Conservation (phyloP, 305 asterid genomes). For the Solanum hybrid region DNA sequence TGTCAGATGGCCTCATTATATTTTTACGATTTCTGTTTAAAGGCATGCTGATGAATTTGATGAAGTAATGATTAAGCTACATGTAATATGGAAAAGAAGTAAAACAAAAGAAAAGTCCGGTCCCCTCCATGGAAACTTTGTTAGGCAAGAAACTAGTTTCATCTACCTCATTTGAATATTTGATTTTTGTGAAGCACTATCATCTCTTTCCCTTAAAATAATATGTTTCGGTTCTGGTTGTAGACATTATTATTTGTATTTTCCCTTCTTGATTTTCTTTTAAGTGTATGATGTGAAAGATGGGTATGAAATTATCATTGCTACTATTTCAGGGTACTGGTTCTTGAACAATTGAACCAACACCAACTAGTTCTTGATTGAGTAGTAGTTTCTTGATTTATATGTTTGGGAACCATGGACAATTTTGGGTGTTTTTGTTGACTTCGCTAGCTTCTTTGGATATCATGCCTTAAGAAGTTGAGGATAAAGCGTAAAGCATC, state of each 20-base stretch:
- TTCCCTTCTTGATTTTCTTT: neutral
- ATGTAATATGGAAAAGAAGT: neutral
- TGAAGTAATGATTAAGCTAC: neutral
- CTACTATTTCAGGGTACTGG: neutral
- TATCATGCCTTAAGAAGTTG: neutral
- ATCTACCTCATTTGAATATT: neutral
- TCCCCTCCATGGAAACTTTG: neutral
- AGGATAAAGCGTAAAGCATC: neutral
- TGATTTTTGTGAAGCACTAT: neutral
- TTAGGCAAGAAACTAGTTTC: neutral
- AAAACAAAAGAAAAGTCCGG: neutral
- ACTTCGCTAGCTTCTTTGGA: neutral
- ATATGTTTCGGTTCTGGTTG: neutral
- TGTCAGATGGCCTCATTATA: neutral
- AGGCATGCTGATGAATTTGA: neutral
- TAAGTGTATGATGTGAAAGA: neutral
- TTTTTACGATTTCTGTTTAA: neutral
- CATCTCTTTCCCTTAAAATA: neutral
- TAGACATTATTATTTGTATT: neutral
- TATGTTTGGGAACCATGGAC: neutral
- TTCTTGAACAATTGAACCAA: neutral
- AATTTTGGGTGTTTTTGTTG: neutral
- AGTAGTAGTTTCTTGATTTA: neutral
- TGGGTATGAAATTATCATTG: neutral
- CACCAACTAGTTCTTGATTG: neutral